Conservation (phyloP, 2,329 filamentous ascomycete species). For the Ceratocystis cacaofunesta region DNA sequence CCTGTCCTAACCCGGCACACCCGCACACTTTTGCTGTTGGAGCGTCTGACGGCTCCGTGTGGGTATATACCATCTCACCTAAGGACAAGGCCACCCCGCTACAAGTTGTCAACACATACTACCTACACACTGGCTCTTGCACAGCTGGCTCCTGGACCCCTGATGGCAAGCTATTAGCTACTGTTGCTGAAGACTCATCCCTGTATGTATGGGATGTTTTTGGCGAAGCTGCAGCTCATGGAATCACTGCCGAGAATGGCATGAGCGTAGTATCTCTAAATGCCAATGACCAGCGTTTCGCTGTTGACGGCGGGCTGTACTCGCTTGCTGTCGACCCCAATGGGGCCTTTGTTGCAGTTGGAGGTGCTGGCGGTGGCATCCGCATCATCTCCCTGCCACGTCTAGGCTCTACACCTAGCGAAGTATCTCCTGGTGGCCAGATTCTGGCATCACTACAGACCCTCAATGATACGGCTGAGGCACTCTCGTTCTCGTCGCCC, state of each 20-base stretch:
- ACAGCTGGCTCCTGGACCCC: conserved; percentile 85
- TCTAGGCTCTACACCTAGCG: conserved; percentile 27
- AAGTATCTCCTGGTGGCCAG: conserved; percentile 32
- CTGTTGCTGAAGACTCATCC: conserved; percentile 75
- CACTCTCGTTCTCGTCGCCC: conserved; percentile 43
- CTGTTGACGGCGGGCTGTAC: conserved; percentile 81
- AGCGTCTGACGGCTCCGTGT: conserved; percentile 80
- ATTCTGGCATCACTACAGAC: conserved; percentile 75
- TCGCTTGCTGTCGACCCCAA: conserved; percentile 70
- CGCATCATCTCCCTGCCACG: conserved; percentile 74
- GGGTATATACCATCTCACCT: conserved; percentile 80
- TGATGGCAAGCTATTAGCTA: conserved; percentile 73
- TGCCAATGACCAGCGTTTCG: conserved; percentile 72
- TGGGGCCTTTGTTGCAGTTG: conserved; percentile 66
- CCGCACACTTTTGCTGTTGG: conserved; percentile 77
- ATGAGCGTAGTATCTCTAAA: conserved; percentile 63
- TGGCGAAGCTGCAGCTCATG: conserved; percentile 52
- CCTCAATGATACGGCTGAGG: conserved; percentile 64
- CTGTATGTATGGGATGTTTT: conserved; percentile 91
- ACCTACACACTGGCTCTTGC: conserved; percentile 71
- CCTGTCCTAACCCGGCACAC: conserved; percentile 56
- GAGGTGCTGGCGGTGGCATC: conserved; percentile 75
- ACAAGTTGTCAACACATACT: conserved; percentile 79
- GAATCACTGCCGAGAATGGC: conserved; percentile 36
- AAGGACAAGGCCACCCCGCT: conserved; percentile 45